phyloP scores from a whole-genome alignment of 2,329 filamentous ascomycete genomes.

The Alternaria arborescens region DNA sequence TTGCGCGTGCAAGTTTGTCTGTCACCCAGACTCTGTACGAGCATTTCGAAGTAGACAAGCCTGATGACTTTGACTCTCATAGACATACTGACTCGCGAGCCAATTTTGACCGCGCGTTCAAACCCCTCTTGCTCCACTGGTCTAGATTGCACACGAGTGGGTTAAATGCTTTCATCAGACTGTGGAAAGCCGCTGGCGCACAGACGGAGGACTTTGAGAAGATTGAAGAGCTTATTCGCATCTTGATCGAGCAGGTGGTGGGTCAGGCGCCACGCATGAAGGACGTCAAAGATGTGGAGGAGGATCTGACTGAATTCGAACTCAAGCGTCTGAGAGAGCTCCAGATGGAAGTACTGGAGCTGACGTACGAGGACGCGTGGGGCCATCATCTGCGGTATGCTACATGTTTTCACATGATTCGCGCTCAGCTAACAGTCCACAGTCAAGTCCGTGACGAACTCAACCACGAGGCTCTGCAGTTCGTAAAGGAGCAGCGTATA shows the following conservation, averaged over 20 bases:
- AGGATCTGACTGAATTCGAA: slow-evolving; percentile 86
- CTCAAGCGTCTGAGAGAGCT: slow-evolving; percentile 79
- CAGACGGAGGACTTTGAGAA: slow-evolving; percentile 90
- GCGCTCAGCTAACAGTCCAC: slow-evolving; percentile 32
- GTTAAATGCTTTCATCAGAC: slow-evolving; percentile 83
- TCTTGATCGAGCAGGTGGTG: slow-evolving; percentile 88
- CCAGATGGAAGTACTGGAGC: slow-evolving; percentile 91
- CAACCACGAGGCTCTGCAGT: slow-evolving; percentile 89
- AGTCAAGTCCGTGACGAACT: slow-evolving; percentile 89
- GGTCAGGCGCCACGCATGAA: slow-evolving; percentile 82
- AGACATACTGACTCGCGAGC: slow-evolving; percentile 78
- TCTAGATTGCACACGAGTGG: slow-evolving; percentile 86
- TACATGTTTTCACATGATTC: not conserved
- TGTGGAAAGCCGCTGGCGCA: slow-evolving; percentile 92
- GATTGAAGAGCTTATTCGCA: slow-evolving; percentile 87
- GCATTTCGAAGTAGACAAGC: slow-evolving; percentile 91
- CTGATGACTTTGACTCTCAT: slow-evolving; percentile 79
- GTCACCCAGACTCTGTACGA: slow-evolving; percentile 91
- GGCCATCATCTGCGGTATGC: slow-evolving; percentile 77
- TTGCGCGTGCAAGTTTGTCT: slow-evolving; percentile 85
- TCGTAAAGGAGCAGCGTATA: slow-evolving; percentile 96
- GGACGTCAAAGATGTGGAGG: slow-evolving; percentile 86
- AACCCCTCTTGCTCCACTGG: slow-evolving; percentile 90
- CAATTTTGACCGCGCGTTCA: slow-evolving; percentile 86
- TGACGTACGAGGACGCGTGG: slow-evolving; percentile 95